Base-by-base conservation (phyloP, 305 asterid genomes). In the Euphrasia arctica region DNA sequence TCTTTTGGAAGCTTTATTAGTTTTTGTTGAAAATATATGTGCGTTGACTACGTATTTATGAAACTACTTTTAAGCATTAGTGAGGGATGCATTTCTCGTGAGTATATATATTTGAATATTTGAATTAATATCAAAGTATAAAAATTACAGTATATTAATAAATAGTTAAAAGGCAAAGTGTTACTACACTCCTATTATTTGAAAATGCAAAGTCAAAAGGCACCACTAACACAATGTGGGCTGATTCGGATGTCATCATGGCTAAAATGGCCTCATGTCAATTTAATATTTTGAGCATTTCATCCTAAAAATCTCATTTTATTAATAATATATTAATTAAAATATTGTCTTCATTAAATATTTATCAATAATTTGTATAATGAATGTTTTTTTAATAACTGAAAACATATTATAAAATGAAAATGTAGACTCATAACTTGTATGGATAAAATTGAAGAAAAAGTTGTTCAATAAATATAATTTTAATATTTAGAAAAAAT, bases 191-290 rank as follows among this genome's bases (percentile, higher is more conserved):
- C 15, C 2, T 51, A n/a, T 54, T 65, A 50, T 29, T 42, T 54
- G 71, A 42, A 64, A 67, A 13, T 55, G 27, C 18, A 63, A 74
- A 74, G 85, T 80, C 85, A 74, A 80, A 70, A 72, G 75, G 72
- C 56, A 69, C 80, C 85, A 80, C 85, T 80, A 39, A 39, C 63
- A 49, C 68, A 1, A 43, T 14, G 68, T 80, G 78, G 32, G 78
- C 65, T 75, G 80, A 75, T 72, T 69, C 64, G 69, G 80, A 77
- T 72, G 82, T 65, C 77, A 80, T 67, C 68, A 72, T 71, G 67
- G 36, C 67, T 54, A 12, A 31, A 48, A 39, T 67, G 27, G 27
- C 27, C 27, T 25, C 27, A 25, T 25, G 51, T 7, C 2, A 6
- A 7, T 7, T 8, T 8, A 7, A 25, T 25, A 25, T 25, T 25